Evolutionary conservation across 2,329 filamentous ascomycete species (phyloP), one percentile per base, ranked within the genome.

Genomic region (Nectriaceae sp.): DNA sequence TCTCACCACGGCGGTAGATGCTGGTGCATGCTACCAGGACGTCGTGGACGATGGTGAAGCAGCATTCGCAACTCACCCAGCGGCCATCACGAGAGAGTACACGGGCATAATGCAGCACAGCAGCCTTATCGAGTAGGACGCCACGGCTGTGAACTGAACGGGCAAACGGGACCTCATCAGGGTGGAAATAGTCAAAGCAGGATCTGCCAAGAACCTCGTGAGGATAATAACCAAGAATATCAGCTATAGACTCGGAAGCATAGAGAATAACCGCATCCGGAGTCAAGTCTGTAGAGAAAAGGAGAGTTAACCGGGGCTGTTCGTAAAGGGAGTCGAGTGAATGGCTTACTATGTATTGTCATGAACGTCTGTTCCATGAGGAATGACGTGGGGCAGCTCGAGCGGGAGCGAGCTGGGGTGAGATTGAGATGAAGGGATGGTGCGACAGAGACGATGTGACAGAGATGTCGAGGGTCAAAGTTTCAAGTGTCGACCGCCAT

Each of bases 21-120:
- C 87, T 91, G 11, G 86, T 93, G 64, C 88, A 91, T 35, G 89
- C 89, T 41, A 95, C 89, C 69, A 96, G 76, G 19, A 94, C 89
- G 77, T 95, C 87, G 67, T 95, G 88, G 37, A 95, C 90, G 36
- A 95, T 78, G 4, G 90, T 94, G 66, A 95, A 96, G 68, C 90
- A 91, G 69, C 89, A 94, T 70, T 96, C 90, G 70, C 89, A 94
- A 53, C 82, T 84, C 33, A 93, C 74, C 84, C 87, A 95, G 45
- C 79, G 74, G 15, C 87, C 88, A 61, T 86, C 74, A 39, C 79
- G 83, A 47, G 87, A 82, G 60, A 77, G 79, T 53, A 95, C 82
- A 29, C 83, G 82, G 52, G 85, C 89, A 72, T 95, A 95, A 52
- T 89, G 85, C 49, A 96, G 76, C 16, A 92, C 88, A 4, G 90